A percentile compares a stretch with the other conserved stretches of the same genome.
Conservation (phyloP, 106 monocot species). For the Platanthera guangdongensis region DNA sequence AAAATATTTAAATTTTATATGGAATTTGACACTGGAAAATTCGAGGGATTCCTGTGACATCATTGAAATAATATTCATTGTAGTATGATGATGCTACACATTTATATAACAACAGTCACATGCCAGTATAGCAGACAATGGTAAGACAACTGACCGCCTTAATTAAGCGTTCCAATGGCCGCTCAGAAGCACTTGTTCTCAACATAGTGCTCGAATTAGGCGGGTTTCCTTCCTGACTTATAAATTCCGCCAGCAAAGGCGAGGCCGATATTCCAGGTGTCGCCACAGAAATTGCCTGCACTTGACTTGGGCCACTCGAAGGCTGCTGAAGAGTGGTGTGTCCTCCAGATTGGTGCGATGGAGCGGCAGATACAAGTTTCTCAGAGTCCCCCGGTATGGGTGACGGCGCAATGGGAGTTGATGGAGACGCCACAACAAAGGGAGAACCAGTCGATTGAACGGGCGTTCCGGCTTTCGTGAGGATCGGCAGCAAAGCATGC, state of each 20-base stretch:
- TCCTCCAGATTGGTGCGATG: constrained; percentile 32
- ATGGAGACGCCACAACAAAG: constrained; percentile 67
- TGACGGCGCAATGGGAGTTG: constrained; percentile 69
- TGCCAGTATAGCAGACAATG: neutral
- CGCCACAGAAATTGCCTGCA: constrained; percentile 49
- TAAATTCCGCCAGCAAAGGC: constrained; percentile 74
- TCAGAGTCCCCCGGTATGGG: constrained; percentile 68
- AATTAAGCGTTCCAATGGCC: constrained; percentile 64
- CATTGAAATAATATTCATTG: neutral
- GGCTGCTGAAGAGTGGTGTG: constrained; percentile 27
- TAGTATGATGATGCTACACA: neutral
- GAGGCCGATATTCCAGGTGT: constrained; percentile 95
- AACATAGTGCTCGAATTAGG: constrained; percentile 20
- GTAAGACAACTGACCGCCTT: constrained; percentile 55
- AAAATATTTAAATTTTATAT: neutral
- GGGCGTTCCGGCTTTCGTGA: constrained; percentile 66
- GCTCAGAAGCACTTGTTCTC: constrained; percentile 41
- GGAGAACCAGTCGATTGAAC: constrained; percentile 63
- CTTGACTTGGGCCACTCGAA: constrained; percentile 20
- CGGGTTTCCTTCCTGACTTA: constrained; percentile 42
- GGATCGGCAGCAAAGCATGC: constrained; percentile 41
- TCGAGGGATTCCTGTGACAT: neutral
- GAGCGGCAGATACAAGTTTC: constrained; percentile 40
- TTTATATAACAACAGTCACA: neutral
- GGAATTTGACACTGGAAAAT: neutral